Base-by-base conservation (phyloP, 306 rosid genomes). In the Herpetospermum pedunculosum region DNA sequence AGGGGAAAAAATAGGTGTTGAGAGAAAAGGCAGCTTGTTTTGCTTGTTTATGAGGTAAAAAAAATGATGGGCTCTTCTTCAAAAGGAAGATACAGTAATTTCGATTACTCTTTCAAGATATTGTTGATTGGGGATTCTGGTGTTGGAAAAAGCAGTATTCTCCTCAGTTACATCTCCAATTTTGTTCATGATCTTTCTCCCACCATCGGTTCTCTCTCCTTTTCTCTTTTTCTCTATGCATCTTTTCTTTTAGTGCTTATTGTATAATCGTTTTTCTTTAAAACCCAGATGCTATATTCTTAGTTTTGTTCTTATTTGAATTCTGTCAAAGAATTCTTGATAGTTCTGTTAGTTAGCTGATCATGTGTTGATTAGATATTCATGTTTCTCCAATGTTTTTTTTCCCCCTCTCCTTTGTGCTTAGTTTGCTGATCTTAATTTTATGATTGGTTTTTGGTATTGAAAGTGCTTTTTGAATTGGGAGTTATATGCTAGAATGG, bases 61-160 rank as follows among this genome's bases (percentile, higher is more conserved):
- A n/a, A 26, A 73, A 73, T 76, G 48, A 89, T 91, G 88, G 89
- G 88, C 77, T 86, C 94, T 78, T 38, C 83, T 83, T 75, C 85
- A 11, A 87, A 80, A 84, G 92, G 76, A 32, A 87, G 84, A 11
- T 81, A 48, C 72, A 63, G 74, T 74, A 88, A 71, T 80, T 81
- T 75, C 74, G 99, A 94, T 84, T 89, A 89, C 89, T 94, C 96
- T 2, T 94, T 91, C 76, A 94, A 94, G 91, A 82, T 94, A 25
- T 78, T 91, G 80, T 50, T 94, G 91, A 79, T 86, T 13, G 99
- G 99, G 67, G 99, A 94, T 81, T 94, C 96, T 81, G 96, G 96
- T 57, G 99, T 94, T 78, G 99, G 99, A 67, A 94, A 94, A 82
- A 94, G 99, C 80, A 87, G 97, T 77, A 90, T 94, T 75, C 90